phyloP scores from a whole-genome alignment of 2,329 filamentous ascomycete genomes.

The Phaeoacremonium minimum region DNA sequence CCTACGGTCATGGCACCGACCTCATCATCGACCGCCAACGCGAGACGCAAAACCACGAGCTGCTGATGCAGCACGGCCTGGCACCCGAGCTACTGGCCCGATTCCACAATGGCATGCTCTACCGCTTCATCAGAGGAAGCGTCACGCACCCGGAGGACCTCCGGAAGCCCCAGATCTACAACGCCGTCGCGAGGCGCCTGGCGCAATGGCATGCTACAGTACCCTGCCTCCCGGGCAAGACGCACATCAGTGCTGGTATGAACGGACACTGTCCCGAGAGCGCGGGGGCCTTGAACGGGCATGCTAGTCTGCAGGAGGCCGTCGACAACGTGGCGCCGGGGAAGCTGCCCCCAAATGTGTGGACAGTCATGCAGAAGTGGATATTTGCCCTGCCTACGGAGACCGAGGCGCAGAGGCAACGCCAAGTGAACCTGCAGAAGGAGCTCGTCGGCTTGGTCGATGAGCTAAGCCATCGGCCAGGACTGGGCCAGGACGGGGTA shows the following conservation, averaged over 20 bases:
- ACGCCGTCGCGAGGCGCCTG: conserved; percentile 76
- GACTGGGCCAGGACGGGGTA: conserved; percentile 72
- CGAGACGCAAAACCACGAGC: conserved; percentile 73
- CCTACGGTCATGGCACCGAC: conserved; percentile 92
- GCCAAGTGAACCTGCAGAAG: conserved; percentile 64
- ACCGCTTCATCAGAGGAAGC: conserved; percentile 80
- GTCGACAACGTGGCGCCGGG: conserved; percentile 54
- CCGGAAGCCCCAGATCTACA: conserved; percentile 69
- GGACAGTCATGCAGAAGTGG: conserved; percentile 97
- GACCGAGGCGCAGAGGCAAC: conserved; percentile 64
- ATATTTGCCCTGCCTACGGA: conserved; percentile 75
- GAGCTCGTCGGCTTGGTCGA: conserved; percentile 69
- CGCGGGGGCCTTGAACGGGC: conserved; percentile 22
- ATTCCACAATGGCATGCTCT: conserved; percentile 94
- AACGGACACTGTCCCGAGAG: conserved; percentile 12
- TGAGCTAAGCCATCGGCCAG: conserved; percentile 71
- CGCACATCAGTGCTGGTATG: conserved; percentile 28
- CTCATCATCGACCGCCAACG: conserved; percentile 94
- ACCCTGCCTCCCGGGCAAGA: conserved; percentile 46
- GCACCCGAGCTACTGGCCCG: conserved; percentile 84
- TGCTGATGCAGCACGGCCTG: conserved; percentile 77
- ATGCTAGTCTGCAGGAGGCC: conserved; percentile 31
- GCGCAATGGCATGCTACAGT: conserved; percentile 88
- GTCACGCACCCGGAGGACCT: conserved; percentile 80
- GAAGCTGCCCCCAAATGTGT: conserved; percentile 78